Conservation (phyloP, 768 basidiomycete species). For the Aureoboletus auriporus region DNA sequence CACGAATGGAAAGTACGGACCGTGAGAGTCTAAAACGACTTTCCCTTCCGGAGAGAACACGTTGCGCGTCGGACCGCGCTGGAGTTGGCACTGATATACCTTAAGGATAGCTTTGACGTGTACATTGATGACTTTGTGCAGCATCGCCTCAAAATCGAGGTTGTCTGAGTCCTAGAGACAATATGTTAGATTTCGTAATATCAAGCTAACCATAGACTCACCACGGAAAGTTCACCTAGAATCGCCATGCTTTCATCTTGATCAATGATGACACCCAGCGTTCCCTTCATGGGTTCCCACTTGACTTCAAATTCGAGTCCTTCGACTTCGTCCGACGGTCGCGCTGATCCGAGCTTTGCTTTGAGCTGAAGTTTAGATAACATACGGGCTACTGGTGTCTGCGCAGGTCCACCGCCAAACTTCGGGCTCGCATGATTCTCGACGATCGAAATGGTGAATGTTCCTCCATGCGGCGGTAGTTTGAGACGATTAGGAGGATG, state of each 20-base stretch:
- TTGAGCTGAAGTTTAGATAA: slow-evolving; percentile 61
- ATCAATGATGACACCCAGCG: slow-evolving; percentile 57
- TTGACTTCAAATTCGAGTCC: slow-evolving; percentile 60
- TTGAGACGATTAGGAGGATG: slow-evolving; percentile 33
- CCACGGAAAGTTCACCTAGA: slow-evolving; percentile 47
- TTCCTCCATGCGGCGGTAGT: slow-evolving; percentile 65
- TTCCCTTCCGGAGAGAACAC: slow-evolving; percentile 64
- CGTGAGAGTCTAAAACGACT: slow-evolving; percentile 51
- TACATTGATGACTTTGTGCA: slow-evolving; percentile 56
- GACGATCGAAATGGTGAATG: slow-evolving; percentile 67
- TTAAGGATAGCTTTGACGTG: slow-evolving; percentile 64
- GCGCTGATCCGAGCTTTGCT: slow-evolving; percentile 50
- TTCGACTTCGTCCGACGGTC: slow-evolving; percentile 75
- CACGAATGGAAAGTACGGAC: slow-evolving; percentile 32
- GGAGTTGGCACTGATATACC: slow-evolving; percentile 53
- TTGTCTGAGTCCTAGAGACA: slow-evolving; percentile 52
- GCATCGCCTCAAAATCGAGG: slow-evolving; percentile 70
- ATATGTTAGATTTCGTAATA: not conserved
- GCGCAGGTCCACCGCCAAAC: slow-evolving; percentile 42
- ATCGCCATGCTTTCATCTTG: slow-evolving; percentile 42
- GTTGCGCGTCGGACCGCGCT: slow-evolving; percentile 43
- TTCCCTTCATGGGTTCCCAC: slow-evolving; percentile 74
- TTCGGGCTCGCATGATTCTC: slow-evolving; percentile 41
- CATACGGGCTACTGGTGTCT: slow-evolving; percentile 50
- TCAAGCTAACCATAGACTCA: slow-evolving; percentile 33